Evolutionary conservation across 495 filamentous ascomycete species (phyloP), one percentile per base, ranked within the genome.

Genomic region (Podospora comata): DNA sequence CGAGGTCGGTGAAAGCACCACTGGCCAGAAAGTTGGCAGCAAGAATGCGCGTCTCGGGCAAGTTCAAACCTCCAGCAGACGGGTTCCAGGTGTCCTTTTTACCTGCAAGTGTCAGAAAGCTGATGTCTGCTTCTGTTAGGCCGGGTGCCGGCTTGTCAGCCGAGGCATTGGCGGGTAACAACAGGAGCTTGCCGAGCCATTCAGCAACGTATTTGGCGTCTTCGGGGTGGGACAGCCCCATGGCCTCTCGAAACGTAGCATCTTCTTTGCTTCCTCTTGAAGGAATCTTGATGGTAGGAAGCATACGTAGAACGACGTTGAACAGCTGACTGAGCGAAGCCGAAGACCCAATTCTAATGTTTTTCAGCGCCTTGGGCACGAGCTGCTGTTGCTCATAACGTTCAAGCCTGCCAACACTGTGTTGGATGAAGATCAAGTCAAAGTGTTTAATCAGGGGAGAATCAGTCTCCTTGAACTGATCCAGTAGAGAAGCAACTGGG

Each of bases 371-470:
- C 3, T 85, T 83, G 13, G 93, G 88, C 6, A 97, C 78, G 23
- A 97, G 82, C 11, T 88, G 86, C 53, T 77, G 75, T 62, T 83
- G 74, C 56, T 80, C 78, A 6, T 68, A 79, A 62, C 68, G 81
- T 72, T 77, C 77, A 13, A 99, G 80, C 28, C 94, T 87, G 56
- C 87, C 84, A 57, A 97, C 82, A 44, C 94, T 93, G 76, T 95
- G 91, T 72, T 96, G 92, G 34, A 97, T 88, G 77, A 96, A 97
- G 34, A 90, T 81, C 64, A 98, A 77, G 81, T 97, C 95, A 77
- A 97, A 92, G 74, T 97, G 91, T 67, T 91, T 87, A 62, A 99
- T 85, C 6, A 97, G 84, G 2, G 90, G 83, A n/a, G 83, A 83
- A 6, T 82, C 75, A 13, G 81, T 87, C 26, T 90, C 89, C 74